Base-by-base conservation (phyloP, 2,329 filamentous ascomycete species). In the Colletotrichum sp. region DNA sequence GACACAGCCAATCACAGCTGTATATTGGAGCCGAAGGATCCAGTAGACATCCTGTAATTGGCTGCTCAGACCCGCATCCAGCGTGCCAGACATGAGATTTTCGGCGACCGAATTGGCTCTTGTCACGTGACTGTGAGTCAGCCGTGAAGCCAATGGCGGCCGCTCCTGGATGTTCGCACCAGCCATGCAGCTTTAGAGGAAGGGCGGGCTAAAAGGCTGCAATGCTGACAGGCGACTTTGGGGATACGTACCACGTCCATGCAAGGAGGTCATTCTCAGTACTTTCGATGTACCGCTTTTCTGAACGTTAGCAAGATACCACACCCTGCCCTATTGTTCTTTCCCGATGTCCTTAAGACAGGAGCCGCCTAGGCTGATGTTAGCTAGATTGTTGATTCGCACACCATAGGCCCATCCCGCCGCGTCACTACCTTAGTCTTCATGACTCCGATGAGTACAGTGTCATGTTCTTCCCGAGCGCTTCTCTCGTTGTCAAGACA, bases 71-170 rank as follows among this genome's bases (percentile, higher is more conserved):
- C 76, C 81, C 81, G 78, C 78, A 66, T 38, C 33, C 66, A 77
- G 77, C 81, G 78, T 78, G 78, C 77, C 70, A 75, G 70, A 64
- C 70, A 69, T 76, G 78, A 76, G 78, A 71, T 74, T 78, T 82
- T 84, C 83, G 83, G 83, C 83, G 82, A 81, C 79, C 61, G 76
- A 72, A 72, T 57, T 62, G 72, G 65, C 62, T 64, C 63, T 69
- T 78, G 74, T 73, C 75, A 76, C 75, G 73, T 76, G 75, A 70
- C 29, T 1, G 16, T 76, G 75, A 76, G 66, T 76, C 75, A 76
- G 66, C 61, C 24, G 71, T 74, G 78, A 47, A 54, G 80, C 18
- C 72, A 74, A 73, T 73, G 13, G 38, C 38, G n/a, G 70, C 15
- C 61, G 59, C 61, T 38, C 47, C 31, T 34, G 24, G 21, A 11